phyloP scores from a whole-genome alignment of 345 rosid genomes.

The Populus alba region DNA sequence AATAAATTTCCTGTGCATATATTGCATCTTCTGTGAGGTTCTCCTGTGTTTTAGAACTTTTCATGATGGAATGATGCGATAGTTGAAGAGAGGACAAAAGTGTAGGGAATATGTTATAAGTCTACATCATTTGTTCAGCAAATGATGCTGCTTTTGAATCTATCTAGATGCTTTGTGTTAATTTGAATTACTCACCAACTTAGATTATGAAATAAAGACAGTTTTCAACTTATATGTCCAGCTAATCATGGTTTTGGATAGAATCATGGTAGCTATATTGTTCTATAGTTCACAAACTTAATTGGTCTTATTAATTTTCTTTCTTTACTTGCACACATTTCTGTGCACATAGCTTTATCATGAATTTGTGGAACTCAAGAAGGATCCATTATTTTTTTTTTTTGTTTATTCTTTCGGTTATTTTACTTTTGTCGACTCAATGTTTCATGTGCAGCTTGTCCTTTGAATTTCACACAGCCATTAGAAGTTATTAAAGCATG shows the following conservation, averaged over 20 bases:
- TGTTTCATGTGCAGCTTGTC: conserved; percentile 65
- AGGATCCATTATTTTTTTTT: not conserved
- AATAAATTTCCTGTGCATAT: not conserved
- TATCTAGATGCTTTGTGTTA: not conserved
- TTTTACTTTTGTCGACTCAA: not conserved
- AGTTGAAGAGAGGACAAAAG: not conserved
- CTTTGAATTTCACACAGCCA: conserved; percentile 80
- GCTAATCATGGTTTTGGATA: not conserved
- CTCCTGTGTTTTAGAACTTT: not conserved
- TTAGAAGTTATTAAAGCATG: conserved; percentile 77
- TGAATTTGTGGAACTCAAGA: not conserved
- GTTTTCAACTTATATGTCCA: not conserved
- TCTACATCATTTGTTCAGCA: not conserved
- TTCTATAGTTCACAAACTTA: not conserved
- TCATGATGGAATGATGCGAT: not conserved
- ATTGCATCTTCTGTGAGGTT: not conserved
- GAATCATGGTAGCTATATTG: not conserved
- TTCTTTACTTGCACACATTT: not conserved
- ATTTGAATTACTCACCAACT: not conserved
- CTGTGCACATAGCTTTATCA: not conserved
- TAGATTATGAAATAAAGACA: not conserved
- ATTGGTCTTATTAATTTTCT: not conserved
- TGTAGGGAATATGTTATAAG: not conserved
- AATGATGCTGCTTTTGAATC: not conserved
- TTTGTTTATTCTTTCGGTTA: not conserved